Percentiles rank a stretch among this genome's conserved stretches.
Evolutionary conservation across 2,329 filamentous ascomycete genomes (phyloP).

Genomic region (Sclerotiophoma versabilis): DNA sequence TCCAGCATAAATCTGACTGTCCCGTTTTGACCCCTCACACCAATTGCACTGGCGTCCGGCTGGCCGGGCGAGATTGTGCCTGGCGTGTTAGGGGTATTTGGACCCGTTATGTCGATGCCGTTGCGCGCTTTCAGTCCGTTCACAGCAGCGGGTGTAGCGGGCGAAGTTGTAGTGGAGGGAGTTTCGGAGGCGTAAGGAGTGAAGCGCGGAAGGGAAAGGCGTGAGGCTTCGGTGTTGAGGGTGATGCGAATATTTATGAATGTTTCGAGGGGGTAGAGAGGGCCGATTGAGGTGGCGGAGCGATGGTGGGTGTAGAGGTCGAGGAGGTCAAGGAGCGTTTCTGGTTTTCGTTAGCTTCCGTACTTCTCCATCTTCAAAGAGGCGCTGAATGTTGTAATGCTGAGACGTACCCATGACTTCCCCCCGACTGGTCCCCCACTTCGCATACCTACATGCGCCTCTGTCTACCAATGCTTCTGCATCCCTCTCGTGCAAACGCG

Average conservation of each 20-base stretch:
- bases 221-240: constrained; percentile 81
- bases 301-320: constrained; percentile 91
- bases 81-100: constrained; percentile 54
- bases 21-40: constrained; percentile 63
- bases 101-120: constrained; percentile 43
- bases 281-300: constrained; percentile 75
- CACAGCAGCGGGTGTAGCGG: constrained; percentile 16
- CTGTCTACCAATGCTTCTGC: constrained; percentile 56
- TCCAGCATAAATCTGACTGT: constrained; percentile 92
- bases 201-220: constrained; percentile 67
- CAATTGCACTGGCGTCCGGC: constrained; percentile 47
- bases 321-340: constrained; percentile 88
- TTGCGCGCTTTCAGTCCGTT: constrained; percentile 43
- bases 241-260: constrained; percentile 88
- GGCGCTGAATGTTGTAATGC: not conserved
- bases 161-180: constrained; percentile 22
- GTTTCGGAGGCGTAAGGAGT: constrained; percentile 52
- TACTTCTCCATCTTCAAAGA: not conserved
- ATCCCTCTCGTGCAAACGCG: constrained; percentile 68
- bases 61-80: constrained; percentile 51
- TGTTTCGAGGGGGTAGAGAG: constrained; percentile 73
- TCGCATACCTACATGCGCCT: constrained; percentile 56
- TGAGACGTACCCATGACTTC: constrained; percentile 53
- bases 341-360: constrained; percentile 55
- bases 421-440: constrained; percentile 54